Evolutionary conservation across 2,329 filamentous ascomycete genomes (phyloP).

Genomic region (Ophiostoma perfectum): DNA sequence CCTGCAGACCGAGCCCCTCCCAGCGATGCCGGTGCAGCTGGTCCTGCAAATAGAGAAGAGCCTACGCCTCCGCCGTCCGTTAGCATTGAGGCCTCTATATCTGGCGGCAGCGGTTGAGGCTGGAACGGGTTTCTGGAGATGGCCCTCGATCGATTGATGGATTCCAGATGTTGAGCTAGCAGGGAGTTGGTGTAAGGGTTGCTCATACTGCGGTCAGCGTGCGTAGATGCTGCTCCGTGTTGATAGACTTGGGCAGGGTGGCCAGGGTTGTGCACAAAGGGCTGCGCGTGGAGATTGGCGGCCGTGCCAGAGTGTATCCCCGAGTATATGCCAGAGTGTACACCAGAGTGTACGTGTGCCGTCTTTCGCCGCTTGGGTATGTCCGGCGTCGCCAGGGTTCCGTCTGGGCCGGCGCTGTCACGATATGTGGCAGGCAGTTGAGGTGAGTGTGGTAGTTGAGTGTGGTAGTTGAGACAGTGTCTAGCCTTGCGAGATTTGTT

Average conservation of each 20-base stretch:
- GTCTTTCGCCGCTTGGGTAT: constrained; percentile 16
- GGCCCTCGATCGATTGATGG: neutral
- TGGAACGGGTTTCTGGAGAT: neutral
- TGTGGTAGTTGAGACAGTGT: neutral
- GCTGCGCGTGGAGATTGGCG: no score
- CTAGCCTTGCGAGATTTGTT: no score
- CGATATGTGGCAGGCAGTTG: neutral
- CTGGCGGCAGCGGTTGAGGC: neutral
- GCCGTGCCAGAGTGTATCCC: no score
- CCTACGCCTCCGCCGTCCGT: neutral
- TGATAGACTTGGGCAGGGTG: no score
- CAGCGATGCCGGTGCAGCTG: neutral
- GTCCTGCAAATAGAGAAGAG: neutral
- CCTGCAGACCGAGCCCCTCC: neutral
- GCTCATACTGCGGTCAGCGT: neutral
- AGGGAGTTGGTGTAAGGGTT: neutral
- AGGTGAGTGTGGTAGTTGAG: neutral
- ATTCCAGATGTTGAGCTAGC: neutral
- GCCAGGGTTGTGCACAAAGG: no score
- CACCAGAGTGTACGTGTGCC: neutral
- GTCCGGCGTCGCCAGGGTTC: constrained; percentile 6
- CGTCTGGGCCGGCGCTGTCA: neutral
- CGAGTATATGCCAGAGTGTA: neutral
- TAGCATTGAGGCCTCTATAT: neutral
- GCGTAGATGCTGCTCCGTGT: neutral